Percentiles rank a stretch among this genome's conserved stretches.
Conservation (phyloP, 2,329 filamentous ascomycete species). For the Ambrosiella xylebori region DNA sequence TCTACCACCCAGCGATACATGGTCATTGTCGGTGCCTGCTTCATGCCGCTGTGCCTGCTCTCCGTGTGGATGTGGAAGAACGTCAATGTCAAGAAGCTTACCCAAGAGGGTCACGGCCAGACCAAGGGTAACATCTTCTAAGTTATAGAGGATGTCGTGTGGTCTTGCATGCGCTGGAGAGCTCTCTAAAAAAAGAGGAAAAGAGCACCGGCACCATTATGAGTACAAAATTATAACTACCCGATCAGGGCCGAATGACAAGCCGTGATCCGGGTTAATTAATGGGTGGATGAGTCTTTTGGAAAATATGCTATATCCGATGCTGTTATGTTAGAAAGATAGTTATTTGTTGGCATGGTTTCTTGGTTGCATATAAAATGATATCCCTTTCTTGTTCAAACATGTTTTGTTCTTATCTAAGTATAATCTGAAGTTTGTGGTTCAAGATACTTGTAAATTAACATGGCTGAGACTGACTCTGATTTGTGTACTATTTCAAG, state of each 20-base stretch:
- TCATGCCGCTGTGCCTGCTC: conserved; percentile 22
- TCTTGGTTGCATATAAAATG: background rate
- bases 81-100: conserved; percentile 24
- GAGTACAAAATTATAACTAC: background rate
- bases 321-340: background rate
- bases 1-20: conserved; percentile 23
- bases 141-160: background rate
- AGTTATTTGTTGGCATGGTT: background rate
- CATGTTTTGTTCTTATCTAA: background rate
- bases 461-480: too few relatives aligned
- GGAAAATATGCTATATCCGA: background rate
- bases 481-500: too few relatives aligned
- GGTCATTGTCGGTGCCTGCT: conserved; percentile 24
- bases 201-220: background rate
- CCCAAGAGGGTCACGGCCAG: conserved; percentile 16
- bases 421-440: background rate
- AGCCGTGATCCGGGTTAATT: background rate
- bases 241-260: background rate
- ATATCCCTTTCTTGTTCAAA: conserved; percentile 3
- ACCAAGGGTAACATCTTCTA: conserved; percentile 23
- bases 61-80: conserved; percentile 24
- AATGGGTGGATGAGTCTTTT: background rate
- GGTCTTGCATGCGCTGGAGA: background rate
- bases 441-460: too few relatives aligned
- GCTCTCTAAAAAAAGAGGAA: background rate